These are phyloP conservation scores for Agastache rugosa DNA, from an alignment of 257 asterid genomes.

Conservation along the genomic window DNA sequence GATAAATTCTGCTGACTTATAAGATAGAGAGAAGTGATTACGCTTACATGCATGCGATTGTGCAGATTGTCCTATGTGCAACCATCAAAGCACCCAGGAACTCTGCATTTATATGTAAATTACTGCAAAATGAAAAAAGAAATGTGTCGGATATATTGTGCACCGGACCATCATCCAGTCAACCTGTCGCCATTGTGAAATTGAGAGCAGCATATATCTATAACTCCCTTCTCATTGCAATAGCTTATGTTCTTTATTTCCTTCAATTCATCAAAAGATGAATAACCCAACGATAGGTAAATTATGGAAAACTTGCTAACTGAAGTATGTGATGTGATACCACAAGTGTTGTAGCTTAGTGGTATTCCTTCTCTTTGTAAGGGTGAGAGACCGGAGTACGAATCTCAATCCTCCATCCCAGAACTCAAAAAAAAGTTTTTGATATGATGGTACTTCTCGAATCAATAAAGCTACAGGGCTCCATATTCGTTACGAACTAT, in stretches of 20 bases:
- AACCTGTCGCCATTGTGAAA: not conserved
- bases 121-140: not conserved
- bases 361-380: too few relatives aligned
- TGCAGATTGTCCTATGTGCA: constrained; percentile 12
- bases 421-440: not conserved
- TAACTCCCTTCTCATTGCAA: constrained; percentile 6
- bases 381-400: too few relatives aligned
- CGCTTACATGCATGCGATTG: constrained; percentile 12
- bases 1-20: not conserved
- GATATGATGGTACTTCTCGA: not conserved
- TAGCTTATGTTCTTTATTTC: not conserved
- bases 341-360: too few relatives aligned
- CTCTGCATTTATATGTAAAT: constrained; percentile 11
- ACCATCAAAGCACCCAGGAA: not conserved
- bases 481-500: not conserved
- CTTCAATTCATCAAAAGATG: constrained; percentile 9
- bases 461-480: not conserved
- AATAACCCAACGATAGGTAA: constrained; percentile 8
- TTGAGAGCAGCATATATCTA: constrained; percentile 5
- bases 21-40: constrained; percentile 24
- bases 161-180: constrained; percentile 7
- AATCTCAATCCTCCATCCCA: too few relatives aligned
- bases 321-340: not conserved
- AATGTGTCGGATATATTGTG: not conserved
- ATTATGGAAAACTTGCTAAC: not conserved